Evolutionary conservation across 768 basidiomycete species (phyloP), one percentile per base, ranked within the genome.

Genomic region (Trametes coccinea): DNA sequence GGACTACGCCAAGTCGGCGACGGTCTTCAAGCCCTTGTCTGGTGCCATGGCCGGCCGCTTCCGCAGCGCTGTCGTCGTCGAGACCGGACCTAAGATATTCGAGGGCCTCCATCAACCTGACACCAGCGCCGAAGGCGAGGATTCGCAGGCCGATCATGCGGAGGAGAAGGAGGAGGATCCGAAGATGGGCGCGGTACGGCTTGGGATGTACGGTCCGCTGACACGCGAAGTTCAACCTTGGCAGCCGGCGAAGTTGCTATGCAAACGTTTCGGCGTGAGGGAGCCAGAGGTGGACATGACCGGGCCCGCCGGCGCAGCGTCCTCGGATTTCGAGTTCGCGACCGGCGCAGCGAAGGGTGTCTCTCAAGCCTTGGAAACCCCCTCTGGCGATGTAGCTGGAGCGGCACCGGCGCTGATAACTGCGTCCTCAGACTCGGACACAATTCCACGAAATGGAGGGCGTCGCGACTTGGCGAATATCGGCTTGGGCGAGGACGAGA

Each of bases 1-100:
- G 44, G 93, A 96, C 67, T 98, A 93, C 65, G 85, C 91, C 2
- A 92, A 94, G 71, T 82, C 93, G 0, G 96, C 96, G 0, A 76
- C 82, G 29, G 84, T 98, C 31, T 98, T 98, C 78, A 93, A 93
- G 68, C 97, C 97, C 0, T 85, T 95, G 66, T 84, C 87, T 0
- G 92, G 90, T 2, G 92, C 93, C 14, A 98, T 98, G 92, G 93
- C 94, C 0, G 89, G 87, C 22, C 83, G 96, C n/a, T 98, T 98
- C 74, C 93, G 90, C 5, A 89, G 85, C 59, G 92, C 92, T 0
- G 82, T 83, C 0, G 80, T 87, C 13, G 75, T 92, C n/a, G 92
- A 93, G 30, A 71, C 74, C 4, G 88, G 83, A 0, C 83, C 88
- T 4, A 80, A 83, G 57, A 71, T 84, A 11, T 69, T 84, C 33